Base-by-base conservation (phyloP, 2,329 filamentous ascomycete species). In the Gremmenia infestans region DNA sequence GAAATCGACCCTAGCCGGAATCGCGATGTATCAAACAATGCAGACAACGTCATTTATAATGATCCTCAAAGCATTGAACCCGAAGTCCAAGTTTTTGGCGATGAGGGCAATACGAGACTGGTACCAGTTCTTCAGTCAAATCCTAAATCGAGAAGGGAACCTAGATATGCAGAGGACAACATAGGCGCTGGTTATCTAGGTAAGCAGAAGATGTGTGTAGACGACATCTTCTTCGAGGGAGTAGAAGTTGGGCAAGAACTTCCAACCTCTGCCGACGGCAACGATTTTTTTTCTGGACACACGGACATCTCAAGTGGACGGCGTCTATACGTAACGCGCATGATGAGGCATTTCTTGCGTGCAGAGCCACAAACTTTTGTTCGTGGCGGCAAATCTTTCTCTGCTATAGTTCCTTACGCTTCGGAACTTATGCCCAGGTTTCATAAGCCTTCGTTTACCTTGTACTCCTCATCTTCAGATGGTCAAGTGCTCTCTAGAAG, bases 261-360 rank as follows among this genome's bases (percentile, higher is more conserved):
- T 6, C 37, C 62, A 8, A 48, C 57, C 28, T 60, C 61, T 23
- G 67, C 70, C 32, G 57, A 67, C 12, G 62, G 59, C n/a, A 56
- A 67, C n/a, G 63, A 67, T 54, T 51, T 65, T 19, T 63, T 53
- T 47, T 52, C 59, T 28, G 3, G 50, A 58, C 12, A 63, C 60
- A 22, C 66, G 12, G 53, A 55, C 2, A 63, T 77, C 1, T 73
- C 77, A 1, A 67, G 68, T 5, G 80, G 78, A 0, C 75, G 73
- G 35, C 73, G 76, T 43, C 62, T 74, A 2, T 78, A 76, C 52
- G 73, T 78, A 2, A 64, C 76, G 53, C 68, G 62, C 5, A 63
- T 68, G 0, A 72, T 81, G 60, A 76, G 71, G 58, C 69, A 68
- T 25, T 70, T 76, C 28, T 64, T 82, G 6, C 68, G 63, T 3